Evolutionary conservation across 163 green algal species (phyloP).

Genomic region (Prototheca wickerhamii): DNA sequence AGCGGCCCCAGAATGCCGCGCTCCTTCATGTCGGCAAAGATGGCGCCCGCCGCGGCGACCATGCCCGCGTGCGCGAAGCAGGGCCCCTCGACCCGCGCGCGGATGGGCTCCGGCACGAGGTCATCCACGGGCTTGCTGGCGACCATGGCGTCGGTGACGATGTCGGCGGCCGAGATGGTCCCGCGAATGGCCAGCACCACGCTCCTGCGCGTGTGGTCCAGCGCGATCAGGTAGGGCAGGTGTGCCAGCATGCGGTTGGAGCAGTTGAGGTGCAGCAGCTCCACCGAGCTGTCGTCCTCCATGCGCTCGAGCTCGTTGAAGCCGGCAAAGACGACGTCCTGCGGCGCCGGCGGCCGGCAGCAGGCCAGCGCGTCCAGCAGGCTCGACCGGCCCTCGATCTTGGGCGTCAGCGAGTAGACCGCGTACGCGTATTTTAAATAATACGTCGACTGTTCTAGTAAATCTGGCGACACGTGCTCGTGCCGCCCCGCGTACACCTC

Average conservation of each 20-base stretch:
- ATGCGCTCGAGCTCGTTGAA: slow-evolving; percentile 19
- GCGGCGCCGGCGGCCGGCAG: slow-evolving; percentile 10
- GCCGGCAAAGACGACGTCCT: slow-evolving; percentile 14
- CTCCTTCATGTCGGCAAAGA: slow-evolving; percentile 38
- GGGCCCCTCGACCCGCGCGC: background rate
- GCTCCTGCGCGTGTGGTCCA: slow-evolving; percentile 25
- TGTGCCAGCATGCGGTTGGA: slow-evolving; percentile 38
- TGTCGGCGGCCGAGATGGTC: slow-evolving; percentile 20
- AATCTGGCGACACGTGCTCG: background rate
- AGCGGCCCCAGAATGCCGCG: slow-evolving; percentile 29
- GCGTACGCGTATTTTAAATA: slow-evolving; percentile 20
- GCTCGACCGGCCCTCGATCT: slow-evolving; percentile 3
- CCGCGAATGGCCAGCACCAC: slow-evolving; percentile 30
- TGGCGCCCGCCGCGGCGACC: slow-evolving; percentile 25
- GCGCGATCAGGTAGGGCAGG: slow-evolving; percentile 41
- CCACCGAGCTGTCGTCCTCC: slow-evolving; percentile 15
- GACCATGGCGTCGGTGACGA: slow-evolving; percentile 35
- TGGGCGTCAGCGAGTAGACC: slow-evolving; percentile 22
- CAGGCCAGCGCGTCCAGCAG: slow-evolving; percentile 5
- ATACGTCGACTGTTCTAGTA: slow-evolving; percentile 3
- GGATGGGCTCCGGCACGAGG: slow-evolving; percentile 20
- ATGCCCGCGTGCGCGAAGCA: slow-evolving; percentile 38
- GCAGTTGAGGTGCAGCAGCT: slow-evolving; percentile 41
- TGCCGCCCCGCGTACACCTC: slow-evolving; percentile 25
- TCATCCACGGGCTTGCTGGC: slow-evolving; percentile 27